These are phyloP conservation scores for Solanum chaucha DNA, from an alignment of 257 asterid genomes.

Conservation along the genomic window DNA sequence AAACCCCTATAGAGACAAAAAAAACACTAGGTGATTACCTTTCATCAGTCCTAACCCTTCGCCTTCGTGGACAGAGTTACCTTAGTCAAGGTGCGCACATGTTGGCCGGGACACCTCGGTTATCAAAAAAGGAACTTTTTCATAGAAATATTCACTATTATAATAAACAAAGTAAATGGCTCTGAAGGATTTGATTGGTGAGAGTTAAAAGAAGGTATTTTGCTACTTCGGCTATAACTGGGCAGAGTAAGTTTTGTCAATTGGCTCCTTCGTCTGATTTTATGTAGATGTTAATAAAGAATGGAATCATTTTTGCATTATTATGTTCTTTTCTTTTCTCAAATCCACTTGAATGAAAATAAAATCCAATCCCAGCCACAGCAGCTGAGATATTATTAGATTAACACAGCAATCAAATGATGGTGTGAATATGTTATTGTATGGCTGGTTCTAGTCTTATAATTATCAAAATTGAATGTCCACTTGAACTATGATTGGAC, in stretches of 20 bases:
- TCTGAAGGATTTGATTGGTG: not conserved
- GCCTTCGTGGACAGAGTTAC: not conserved
- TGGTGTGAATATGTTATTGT: not conserved
- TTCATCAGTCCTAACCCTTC: not conserved
- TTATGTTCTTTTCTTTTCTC: not conserved
- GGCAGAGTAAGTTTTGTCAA: not conserved
- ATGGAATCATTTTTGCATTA: not conserved
- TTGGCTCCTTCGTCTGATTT: not conserved
- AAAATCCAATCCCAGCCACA: not conserved
- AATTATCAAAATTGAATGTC: not conserved
- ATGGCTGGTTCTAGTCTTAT: not conserved
- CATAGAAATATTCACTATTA: not conserved
- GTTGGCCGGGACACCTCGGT: not conserved
- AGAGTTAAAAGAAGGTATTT: not conserved
- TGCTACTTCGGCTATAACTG: not conserved
- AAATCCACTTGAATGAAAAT: not conserved
- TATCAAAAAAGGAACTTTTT: not conserved
- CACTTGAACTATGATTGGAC: not conserved
- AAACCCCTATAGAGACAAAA: not conserved
- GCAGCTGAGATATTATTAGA: not conserved
- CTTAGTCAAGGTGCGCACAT: not conserved
- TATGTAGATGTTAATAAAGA: not conserved
- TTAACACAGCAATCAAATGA: not conserved
- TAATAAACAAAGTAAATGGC: not conserved
- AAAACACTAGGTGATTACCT: not conserved